Evolutionary conservation across 768 basidiomycete species (phyloP).

Genomic region (Podaxis pistillaris): DNA sequence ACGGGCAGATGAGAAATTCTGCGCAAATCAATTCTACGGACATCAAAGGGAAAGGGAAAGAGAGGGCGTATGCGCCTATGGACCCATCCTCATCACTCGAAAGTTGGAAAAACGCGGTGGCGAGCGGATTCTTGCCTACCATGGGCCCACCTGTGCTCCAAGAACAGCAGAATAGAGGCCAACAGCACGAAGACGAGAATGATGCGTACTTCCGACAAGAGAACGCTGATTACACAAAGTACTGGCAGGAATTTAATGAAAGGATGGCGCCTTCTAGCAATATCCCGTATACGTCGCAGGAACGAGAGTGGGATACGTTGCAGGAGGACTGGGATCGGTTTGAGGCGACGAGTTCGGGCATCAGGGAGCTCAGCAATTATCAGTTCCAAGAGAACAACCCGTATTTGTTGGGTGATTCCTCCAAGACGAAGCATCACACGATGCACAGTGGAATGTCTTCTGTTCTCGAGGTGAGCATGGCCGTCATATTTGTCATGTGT

Average conservation of each 20-base stretch:
- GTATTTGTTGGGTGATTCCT: slow-evolving; percentile 63
- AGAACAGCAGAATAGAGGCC: slow-evolving; percentile 8
- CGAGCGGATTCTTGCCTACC: slow-evolving; percentile 1
- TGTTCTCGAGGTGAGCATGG: slow-evolving; percentile 39
- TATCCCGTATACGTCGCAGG: slow-evolving; percentile 24
- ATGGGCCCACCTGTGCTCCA: slow-evolving; percentile 1
- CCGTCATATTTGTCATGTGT: slow-evolving; percentile 11
- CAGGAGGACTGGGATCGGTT: slow-evolving; percentile 81
- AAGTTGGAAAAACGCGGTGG: neutral
- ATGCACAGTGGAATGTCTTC: slow-evolving; percentile 35
- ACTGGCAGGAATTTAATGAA: slow-evolving; percentile 51
- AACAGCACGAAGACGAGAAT: slow-evolving; percentile 41
- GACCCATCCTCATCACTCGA: slow-evolving; percentile 19
- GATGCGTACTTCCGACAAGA: slow-evolving; percentile 73
- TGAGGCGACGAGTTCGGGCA: slow-evolving; percentile 69
- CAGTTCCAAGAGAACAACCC: slow-evolving; percentile 79
- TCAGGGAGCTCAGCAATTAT: slow-evolving; percentile 57
- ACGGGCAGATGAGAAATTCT: slow-evolving; percentile 27
- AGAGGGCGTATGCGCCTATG: slow-evolving; percentile 24
- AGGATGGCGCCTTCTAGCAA: slow-evolving; percentile 16
- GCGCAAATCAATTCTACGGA: slow-evolving; percentile 28
- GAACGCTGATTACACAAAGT: slow-evolving; percentile 61
- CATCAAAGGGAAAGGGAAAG: slow-evolving; percentile 68
- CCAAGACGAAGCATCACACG: slow-evolving; percentile 49
- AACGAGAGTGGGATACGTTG: slow-evolving; percentile 57